Conservation (phyloP, 2,329 filamentous ascomycete species). For the Stachybotrys chartarum region DNA sequence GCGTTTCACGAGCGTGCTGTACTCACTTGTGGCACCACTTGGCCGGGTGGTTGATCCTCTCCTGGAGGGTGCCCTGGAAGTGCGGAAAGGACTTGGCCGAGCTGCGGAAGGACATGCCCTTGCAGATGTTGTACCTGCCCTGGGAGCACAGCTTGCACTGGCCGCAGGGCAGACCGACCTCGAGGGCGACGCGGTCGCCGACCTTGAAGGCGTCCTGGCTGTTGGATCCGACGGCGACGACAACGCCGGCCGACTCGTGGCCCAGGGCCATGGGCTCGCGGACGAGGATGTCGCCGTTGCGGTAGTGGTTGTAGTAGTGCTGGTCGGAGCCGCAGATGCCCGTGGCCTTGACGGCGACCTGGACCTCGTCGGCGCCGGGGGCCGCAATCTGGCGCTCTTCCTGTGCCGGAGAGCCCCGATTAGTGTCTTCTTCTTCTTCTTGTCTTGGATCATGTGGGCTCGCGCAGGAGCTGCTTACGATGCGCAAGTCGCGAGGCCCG, state of each 20-base stretch:
- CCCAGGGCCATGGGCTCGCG: slow-evolving; percentile 30
- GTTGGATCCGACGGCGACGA: not conserved
- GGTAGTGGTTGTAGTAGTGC: slow-evolving; percentile 2
- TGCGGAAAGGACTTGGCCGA: not conserved
- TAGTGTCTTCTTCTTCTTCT: not conserved
- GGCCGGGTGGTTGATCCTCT: not conserved
- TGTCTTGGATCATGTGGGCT: not conserved
- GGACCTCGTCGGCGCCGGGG: not conserved
- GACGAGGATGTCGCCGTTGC: slow-evolving; percentile 50
- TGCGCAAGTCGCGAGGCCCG: slow-evolving; percentile 1
- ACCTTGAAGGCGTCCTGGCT: not conserved
- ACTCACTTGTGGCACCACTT: slow-evolving; percentile 1
- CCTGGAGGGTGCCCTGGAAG: slow-evolving; percentile 1
- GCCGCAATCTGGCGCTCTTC: not conserved
- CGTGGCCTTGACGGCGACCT: not conserved
- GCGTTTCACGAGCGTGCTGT: not conserved
- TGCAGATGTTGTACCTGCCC: slow-evolving; percentile 1
- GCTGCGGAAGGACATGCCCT: slow-evolving; percentile 1
- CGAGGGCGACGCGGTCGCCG: not conserved
- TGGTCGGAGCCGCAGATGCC: slow-evolving; percentile 2
- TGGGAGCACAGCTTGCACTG: not conserved
- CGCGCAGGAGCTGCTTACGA: not conserved
- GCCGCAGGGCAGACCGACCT: not conserved
- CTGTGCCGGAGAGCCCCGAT: not conserved
- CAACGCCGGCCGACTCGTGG: not conserved